phyloP scores from a whole-genome alignment of 495 filamentous ascomycete species.

The Neurospora africana region DNA sequence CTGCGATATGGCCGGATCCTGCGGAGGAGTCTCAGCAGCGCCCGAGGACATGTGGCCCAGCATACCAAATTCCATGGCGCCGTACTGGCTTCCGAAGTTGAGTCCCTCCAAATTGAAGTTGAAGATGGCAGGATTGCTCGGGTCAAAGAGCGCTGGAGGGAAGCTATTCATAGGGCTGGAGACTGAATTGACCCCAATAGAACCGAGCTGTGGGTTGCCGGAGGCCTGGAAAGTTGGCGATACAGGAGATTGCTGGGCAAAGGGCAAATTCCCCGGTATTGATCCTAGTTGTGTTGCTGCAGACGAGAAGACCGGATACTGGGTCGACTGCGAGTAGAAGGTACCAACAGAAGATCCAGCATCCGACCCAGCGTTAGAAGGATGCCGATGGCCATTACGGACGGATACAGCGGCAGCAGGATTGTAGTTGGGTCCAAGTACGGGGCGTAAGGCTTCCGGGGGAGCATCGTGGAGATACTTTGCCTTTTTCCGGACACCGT shows the following conservation, averaged over 20 bases:
- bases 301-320: conserved; percentile 25
- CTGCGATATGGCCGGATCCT: conserved; percentile 41
- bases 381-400: conserved; percentile 21
- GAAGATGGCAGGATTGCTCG: conserved; percentile 80
- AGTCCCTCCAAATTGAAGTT: conserved; percentile 89
- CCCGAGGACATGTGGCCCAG: conserved; percentile 87
- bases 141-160: conserved; percentile 62
- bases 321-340: conserved; percentile 29
- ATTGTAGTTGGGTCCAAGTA: conserved; percentile 45
- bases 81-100: conserved; percentile 93
- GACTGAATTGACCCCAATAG: conserved; percentile 21
- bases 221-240: conserved; percentile 52
- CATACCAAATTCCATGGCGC: conserved; percentile 87
- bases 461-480: conserved; percentile 98
- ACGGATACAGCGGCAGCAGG: conserved; percentile 28
- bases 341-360: conserved; percentile 19
- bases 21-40: conserved; percentile 65
- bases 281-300: conserved; percentile 15
- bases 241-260: conserved; percentile 56
- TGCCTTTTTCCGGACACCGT: conserved; percentile 95
- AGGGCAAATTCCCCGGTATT: conserved; percentile 41
- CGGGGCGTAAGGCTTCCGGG: conserved; percentile 51
- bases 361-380: conserved; percentile 22
- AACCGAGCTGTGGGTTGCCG: conserved; percentile 12
- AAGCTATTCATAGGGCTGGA: conserved; percentile 34